These are phyloP conservation scores for Misopates orontium DNA, from an alignment of 257 asterid genomes.

Conservation along the genomic window DNA sequence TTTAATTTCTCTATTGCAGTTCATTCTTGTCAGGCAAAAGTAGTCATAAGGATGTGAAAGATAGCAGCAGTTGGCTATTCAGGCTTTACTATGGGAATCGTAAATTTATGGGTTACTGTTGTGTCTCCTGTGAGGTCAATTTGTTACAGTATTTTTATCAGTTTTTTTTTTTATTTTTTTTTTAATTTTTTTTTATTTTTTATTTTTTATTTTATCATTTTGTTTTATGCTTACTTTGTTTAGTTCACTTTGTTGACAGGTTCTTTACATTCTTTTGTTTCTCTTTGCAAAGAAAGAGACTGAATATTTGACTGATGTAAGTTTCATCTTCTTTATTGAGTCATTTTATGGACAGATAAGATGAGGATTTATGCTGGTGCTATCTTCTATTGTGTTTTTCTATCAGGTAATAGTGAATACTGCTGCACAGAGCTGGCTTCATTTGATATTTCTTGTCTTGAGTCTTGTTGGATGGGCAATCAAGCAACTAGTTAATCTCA, in stretches of 20 bases:
- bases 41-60: slow-evolving; percentile 94
- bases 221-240: slow-evolving; percentile 18
- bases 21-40: slow-evolving; percentile 84
- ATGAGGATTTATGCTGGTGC: background rate
- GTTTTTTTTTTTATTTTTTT: background rate
- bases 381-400: slow-evolving; percentile 12
- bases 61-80: slow-evolving; percentile 91
- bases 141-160: slow-evolving; percentile 16
- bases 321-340: slow-evolving; percentile 33
- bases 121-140: slow-evolving; percentile 92
- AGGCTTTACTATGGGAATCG: slow-evolving; percentile 81
- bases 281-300: slow-evolving; percentile 71
- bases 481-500: slow-evolving; percentile 77
- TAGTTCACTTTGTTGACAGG: slow-evolving; percentile 45
- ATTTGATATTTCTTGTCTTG: slow-evolving; percentile 47
- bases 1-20: slow-evolving; percentile 41
- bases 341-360: slow-evolving; percentile 4
- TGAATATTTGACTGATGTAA: slow-evolving; percentile 55
- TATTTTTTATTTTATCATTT: background rate
- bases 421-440: slow-evolving; percentile 53
- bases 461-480: slow-evolving; percentile 72
- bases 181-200: background rate
- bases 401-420: slow-evolving; percentile 63
- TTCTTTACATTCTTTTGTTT: slow-evolving; percentile 77
- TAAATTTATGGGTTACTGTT: slow-evolving; percentile 86